Conservation (phyloP, 2,329 filamentous ascomycete species). For the Harringtonia aguacate region DNA sequence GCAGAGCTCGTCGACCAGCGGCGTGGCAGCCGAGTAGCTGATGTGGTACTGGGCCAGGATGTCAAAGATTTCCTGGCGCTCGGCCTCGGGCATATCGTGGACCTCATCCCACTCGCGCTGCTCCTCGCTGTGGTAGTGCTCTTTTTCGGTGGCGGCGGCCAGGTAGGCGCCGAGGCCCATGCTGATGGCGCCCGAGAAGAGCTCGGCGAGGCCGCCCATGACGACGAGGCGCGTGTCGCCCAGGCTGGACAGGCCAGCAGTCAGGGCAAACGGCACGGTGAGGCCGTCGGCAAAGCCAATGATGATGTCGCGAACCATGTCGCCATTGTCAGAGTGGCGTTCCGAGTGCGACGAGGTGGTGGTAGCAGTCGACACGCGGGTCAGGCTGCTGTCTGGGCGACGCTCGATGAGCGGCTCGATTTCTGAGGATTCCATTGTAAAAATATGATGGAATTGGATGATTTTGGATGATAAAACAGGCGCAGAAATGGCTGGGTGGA, state of each 20-base stretch:
- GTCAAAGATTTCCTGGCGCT: constrained; percentile 36
- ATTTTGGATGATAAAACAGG: background rate
- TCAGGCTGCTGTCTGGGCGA: constrained; percentile 11
- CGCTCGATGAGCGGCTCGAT: constrained; percentile 12
- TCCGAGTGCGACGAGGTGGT: constrained; percentile 8
- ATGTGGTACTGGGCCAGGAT: constrained; percentile 35
- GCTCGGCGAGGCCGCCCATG: constrained; percentile 62
- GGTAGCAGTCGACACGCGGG: constrained; percentile 8
- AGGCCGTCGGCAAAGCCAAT: constrained; percentile 71
- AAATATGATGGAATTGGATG: background rate
- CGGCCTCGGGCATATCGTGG: constrained; percentile 24
- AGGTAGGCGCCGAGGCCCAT: constrained; percentile 71
- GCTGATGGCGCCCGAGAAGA: constrained; percentile 64
- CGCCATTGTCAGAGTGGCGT: constrained; percentile 24
- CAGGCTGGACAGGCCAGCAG: constrained; percentile 57
- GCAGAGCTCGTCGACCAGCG: constrained; percentile 39
- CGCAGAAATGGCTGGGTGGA: background rate
- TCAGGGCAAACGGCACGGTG: constrained; percentile 71
- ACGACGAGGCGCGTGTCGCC: constrained; percentile 58
- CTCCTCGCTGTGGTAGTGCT: constrained; percentile 38
- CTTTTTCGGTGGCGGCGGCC: constrained; percentile 47
- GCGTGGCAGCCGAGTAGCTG: constrained; percentile 26
- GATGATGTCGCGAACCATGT: constrained; percentile 52
- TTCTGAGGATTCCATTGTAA: constrained; percentile 6
- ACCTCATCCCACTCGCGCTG: constrained; percentile 33